Base-by-base conservation (phyloP, 768 basidiomycete genomes). In the Trametes punicea region DNA sequence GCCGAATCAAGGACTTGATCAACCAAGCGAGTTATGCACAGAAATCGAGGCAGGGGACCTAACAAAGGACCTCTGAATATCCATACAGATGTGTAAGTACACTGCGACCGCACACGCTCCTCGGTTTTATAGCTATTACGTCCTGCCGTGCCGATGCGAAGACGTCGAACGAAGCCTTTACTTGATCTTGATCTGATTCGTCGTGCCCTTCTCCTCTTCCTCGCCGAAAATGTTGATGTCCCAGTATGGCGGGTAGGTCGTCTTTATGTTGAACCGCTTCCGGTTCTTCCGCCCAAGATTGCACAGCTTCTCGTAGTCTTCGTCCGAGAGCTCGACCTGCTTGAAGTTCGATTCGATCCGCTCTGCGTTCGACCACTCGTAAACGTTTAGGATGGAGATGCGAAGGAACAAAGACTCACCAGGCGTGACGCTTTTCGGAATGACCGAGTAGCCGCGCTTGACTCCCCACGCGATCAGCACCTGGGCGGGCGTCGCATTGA, bases 401-500 rank as follows among this genome's bases (percentile, higher is more conserved):
- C 13, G 39, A 49, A 16, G 51, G 23, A 29, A 41, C 21, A n/a
- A 13, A 25, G 4, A 38, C 54, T 18, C 34, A 80, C 77, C 71
- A 65, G 85, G 76, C 55, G 85, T 76, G 25, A 91, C 88, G 52
- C 82, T 84, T 79, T 94, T 93, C 16, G 92, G 92, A 64, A 93
- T 90, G 59, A 93, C 87, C 8, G 84, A 84, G 70, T 84, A 86
- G 11, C 90, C 92, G 38, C 90, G 80, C 62, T 84, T 68, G 33
- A 72, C 80, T 11, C 83, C 87, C 90, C 90, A 95, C 0, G 90
- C 88, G 57, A 96, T 73, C 51, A 94, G 77, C 33, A 94, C 86
- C 69, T 94, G 89, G 0, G 90, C 92, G 2, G 89, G 74, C 1
- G 86, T 85, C 4, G 83, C 86, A 30, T 74, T 73, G 31, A 87